These are phyloP conservation scores for Aureococcus anophagefferens DNA, from an alignment of 108 stramenopile species.

Conservation along the genomic window DNA sequence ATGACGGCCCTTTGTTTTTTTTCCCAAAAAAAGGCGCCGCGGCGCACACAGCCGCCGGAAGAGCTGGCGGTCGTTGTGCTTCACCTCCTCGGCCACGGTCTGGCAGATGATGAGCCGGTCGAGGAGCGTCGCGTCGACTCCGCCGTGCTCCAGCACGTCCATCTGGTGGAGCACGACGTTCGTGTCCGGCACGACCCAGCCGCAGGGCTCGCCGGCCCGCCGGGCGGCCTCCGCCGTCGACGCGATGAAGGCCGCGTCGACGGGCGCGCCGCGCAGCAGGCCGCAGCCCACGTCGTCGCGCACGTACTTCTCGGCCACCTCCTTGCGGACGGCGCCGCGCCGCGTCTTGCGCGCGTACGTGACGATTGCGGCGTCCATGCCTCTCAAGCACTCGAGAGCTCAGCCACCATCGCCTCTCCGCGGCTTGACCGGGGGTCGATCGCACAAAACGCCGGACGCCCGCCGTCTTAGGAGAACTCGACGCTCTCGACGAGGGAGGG, in stretches of 20 bases:
- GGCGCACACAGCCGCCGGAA: too few relatives aligned
- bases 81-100: conserved; percentile 27
- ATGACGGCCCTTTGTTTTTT: too few relatives aligned
- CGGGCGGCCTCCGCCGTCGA: not conserved
- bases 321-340: conserved; percentile 16
- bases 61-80: not conserved
- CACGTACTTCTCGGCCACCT: conserved; percentile 36
- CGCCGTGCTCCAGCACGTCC: conserved; percentile 41
- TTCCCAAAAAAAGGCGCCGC: too few relatives aligned
- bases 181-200: conserved; percentile 36
- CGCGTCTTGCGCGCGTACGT: conserved; percentile 6
- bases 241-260: not conserved
- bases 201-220: not conserved
- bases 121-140: conserved; percentile 4
- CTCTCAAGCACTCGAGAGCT: too few relatives aligned
- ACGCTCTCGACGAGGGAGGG: too few relatives aligned
- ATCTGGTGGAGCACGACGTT: conserved; percentile 52
- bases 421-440: too few relatives aligned
- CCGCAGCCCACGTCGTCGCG: conserved; percentile 40
- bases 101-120: conserved; percentile 13
- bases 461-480: too few relatives aligned
- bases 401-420: too few relatives aligned
- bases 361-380: not conserved
- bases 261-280: conserved; percentile 7
- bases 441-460: too few relatives aligned